A percentile compares a stretch with the other conserved stretches of the same genome.
These are phyloP conservation scores for Metarhizium sp. DNA, from an alignment of 2,329 filamentous ascomycete genomes.

Conservation along the genomic window DNA sequence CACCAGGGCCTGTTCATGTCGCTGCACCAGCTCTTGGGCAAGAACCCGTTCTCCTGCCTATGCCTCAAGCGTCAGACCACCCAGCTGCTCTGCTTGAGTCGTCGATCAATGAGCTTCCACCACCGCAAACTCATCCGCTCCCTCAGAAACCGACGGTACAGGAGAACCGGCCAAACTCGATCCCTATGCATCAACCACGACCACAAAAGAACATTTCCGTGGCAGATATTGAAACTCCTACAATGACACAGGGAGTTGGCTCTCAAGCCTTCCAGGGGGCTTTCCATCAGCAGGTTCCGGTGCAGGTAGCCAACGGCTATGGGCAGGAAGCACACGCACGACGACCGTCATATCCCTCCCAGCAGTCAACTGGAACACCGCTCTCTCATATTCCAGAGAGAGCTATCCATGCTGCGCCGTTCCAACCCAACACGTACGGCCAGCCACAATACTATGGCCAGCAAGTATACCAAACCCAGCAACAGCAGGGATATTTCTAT, in stretches of 20 bases:
- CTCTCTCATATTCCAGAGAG: constrained; percentile 88
- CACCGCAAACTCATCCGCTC: constrained; percentile 48
- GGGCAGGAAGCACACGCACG: constrained; percentile 54
- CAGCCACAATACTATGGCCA: constrained; percentile 48
- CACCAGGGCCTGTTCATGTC: constrained; percentile 8
- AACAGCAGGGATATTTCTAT: constrained; percentile 60
- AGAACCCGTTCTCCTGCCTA: not conserved
- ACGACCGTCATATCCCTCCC: constrained; percentile 60
- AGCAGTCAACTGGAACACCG: constrained; percentile 67
- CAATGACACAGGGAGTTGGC: constrained; percentile 34
- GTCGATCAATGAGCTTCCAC: constrained; percentile 43
- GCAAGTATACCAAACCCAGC: constrained; percentile 28
- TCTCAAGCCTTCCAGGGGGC: constrained; percentile 79
- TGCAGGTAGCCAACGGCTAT: constrained; percentile 53
- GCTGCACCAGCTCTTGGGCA: not conserved
- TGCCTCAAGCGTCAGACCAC: constrained; percentile 8
- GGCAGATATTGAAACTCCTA: constrained; percentile 82
- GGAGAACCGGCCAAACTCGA: constrained; percentile 40
- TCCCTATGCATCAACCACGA: constrained; percentile 85
- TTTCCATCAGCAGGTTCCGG: constrained; percentile 90
- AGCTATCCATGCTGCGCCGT: constrained; percentile 81
- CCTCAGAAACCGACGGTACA: constrained; percentile 49
- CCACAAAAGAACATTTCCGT: constrained; percentile 93
- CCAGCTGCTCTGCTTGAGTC: constrained; percentile 14
- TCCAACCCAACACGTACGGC: constrained; percentile 65